Evolutionary conservation across 192 early-diverging fungal genomes (phyloP), one percentile per base, ranked within the genome.

Genomic region (Backusella australiensis): DNA sequence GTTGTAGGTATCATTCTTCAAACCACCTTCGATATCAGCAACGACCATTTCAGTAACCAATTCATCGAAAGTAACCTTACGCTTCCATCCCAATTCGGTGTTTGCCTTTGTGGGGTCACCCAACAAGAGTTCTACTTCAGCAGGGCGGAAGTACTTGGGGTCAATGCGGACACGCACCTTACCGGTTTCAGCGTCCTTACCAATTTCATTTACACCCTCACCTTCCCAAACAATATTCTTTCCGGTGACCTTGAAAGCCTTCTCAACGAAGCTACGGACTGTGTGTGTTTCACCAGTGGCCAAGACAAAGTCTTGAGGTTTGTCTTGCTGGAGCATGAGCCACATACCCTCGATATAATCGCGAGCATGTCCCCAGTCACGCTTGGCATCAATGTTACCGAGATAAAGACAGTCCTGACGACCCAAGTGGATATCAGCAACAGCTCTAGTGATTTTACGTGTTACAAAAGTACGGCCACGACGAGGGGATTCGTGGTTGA

Each of bases 261-360:
- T 94, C 73, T 93, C 93, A 7, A 93, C 87, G 81, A 90, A 94
- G 68, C 88, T 87, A 23, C 90, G 84, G 15, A 94, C 93, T 12
- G 91, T 91, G 85, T 94, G 93, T 59, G 92, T 94, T 81, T 94
- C 93, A 66, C 92, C 92, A 7, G 93, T 93, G 15, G 93, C 91
- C 59, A 94, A 83, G 6, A 94, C 92, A 82, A 87, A 94, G 77
- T 94, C 93, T 8, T 93, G 88, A 19, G 91, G 86, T 8, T 77
- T 17, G 5, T 93, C 90, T 81, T 94, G 92, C 81, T 93, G 93
- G 38, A 94, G 83, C 91, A 94, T 94, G 44, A 89, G 78, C 92
- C 92, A 93, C 93, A 93, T 94, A 41, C 93, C 93, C 83, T 93
- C 86, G 68, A 83, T 84, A 81, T 94, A 94, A 74, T 94, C 93